Conservation (phyloP, 805 yeast species). For the Maudiozyma pseudohumilis region DNA sequence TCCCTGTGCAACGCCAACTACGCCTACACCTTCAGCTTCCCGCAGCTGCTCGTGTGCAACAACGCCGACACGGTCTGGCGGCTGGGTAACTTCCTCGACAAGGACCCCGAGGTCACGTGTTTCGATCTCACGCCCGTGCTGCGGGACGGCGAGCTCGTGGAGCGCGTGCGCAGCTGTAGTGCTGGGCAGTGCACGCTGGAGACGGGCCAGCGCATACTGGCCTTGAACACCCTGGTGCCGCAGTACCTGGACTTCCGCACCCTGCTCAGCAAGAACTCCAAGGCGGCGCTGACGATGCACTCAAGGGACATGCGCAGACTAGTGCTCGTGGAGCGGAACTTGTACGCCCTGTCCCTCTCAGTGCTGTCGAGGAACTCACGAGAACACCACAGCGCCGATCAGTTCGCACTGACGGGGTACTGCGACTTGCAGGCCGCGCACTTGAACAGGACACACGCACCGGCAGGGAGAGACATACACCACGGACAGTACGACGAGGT, state of each 20-base stretch:
- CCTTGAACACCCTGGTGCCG: not conserved
- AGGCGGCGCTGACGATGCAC: not conserved
- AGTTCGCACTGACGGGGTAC: not conserved
- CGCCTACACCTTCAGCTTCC: slow-evolving; percentile 3
- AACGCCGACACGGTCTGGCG: slow-evolving; percentile 1
- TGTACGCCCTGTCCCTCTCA: slow-evolving; percentile 4
- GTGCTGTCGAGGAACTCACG: too few relatives aligned
- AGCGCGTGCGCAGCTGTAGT: not conserved
- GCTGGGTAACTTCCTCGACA: slow-evolving; percentile 1
- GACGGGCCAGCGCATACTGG: slow-evolving; percentile 7
- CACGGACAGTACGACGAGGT: not conserved
- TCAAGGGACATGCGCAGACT: slow-evolving; percentile 1
- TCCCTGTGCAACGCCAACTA: not conserved
- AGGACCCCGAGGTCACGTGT: not conserved
- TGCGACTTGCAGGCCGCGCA: not conserved
- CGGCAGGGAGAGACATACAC: not conserved
- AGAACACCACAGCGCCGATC: too few relatives aligned
- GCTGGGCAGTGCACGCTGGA: not conserved
- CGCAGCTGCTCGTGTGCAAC: slow-evolving; percentile 2
- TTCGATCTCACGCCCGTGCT: slow-evolving; percentile 3
- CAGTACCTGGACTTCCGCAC: slow-evolving; percentile 1
- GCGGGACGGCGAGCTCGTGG: slow-evolving; percentile 2
- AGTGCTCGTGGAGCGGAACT: slow-evolving; percentile 4
- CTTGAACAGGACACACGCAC: not conserved
- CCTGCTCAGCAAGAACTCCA: slow-evolving; percentile 1